phyloP scores from a whole-genome alignment of 2,329 filamentous ascomycete genomes.

The Cercospora beticola region DNA sequence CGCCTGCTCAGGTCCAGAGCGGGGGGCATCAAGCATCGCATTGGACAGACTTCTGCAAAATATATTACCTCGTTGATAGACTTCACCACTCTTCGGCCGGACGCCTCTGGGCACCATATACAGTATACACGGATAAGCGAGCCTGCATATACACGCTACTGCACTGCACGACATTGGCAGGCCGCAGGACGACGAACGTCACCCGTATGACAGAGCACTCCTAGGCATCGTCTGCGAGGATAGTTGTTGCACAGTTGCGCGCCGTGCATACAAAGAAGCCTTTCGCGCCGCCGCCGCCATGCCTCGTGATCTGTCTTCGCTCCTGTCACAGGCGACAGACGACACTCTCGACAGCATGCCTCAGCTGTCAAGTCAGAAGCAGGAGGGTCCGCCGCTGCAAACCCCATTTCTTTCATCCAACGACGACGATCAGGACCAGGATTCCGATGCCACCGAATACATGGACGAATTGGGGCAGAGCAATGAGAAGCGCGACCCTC shows the following conservation, averaged over 20 bases:
- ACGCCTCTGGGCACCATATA: not conserved
- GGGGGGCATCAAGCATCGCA: not conserved
- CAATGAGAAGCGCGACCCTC: slow-evolving; percentile 50
- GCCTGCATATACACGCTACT: slow-evolving; percentile 3
- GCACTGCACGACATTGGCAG: not conserved
- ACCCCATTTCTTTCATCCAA: not conserved
- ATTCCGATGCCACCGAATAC: slow-evolving; percentile 17
- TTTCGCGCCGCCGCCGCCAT: slow-evolving; percentile 30
- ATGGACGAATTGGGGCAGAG: slow-evolving; percentile 19
- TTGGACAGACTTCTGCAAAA: not conserved
- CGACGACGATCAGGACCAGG: slow-evolving; percentile 10
- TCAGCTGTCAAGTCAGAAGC: slow-evolving; percentile 35
- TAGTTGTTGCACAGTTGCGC: slow-evolving; percentile 4
- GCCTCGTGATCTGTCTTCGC: slow-evolving; percentile 44
- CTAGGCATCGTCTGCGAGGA: slow-evolving; percentile 2
- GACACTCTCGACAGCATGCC: slow-evolving; percentile 36
- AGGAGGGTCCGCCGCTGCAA: slow-evolving; percentile 28
- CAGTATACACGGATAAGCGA: not conserved
- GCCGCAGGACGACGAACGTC: slow-evolving; percentile 8
- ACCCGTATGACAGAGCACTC: slow-evolving; percentile 9
- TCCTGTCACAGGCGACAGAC: slow-evolving; percentile 30
- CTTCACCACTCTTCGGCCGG: not conserved
- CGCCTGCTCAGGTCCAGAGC: not conserved
- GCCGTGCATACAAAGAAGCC: slow-evolving; percentile 9
- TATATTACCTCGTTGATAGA: not conserved